A percentile compares a stretch with the other conserved stretches of the same genome.
These are phyloP conservation scores for Gaultheria prostrata DNA, from an alignment of 148 eudicot genomes.

Conservation along the genomic window DNA sequence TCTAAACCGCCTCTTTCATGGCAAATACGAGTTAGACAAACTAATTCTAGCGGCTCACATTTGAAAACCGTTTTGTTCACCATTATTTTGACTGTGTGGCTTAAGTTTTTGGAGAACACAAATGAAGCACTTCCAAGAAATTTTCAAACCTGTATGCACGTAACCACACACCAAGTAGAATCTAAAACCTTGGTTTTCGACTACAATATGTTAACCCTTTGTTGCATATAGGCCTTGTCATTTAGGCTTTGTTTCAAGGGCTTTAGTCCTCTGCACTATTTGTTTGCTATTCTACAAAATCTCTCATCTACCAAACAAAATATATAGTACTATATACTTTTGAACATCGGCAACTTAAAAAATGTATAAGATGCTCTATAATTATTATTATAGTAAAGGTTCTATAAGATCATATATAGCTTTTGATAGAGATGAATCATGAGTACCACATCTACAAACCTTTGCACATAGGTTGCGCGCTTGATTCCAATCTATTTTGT, in stretches of 20 bases:
- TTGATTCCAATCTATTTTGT: constrained; percentile 80
- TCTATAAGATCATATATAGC: not conserved
- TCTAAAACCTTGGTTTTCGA: not conserved
- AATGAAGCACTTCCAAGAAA: not conserved
- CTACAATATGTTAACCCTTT: not conserved
- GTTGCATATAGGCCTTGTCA: not conserved
- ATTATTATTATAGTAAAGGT: not conserved
- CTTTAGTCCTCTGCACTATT: not conserved
- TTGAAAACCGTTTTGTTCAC: not conserved
- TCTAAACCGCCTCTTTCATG: not conserved
- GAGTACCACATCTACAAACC: constrained; percentile 43
- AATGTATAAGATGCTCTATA: not conserved
- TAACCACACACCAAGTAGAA: not conserved
- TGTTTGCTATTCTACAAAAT: not conserved
- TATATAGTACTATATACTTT: not conserved
- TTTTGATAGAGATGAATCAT: not conserved
- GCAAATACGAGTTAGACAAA: not conserved
- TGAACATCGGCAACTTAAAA: not conserved
- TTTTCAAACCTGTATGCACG: not conserved
- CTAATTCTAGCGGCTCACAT: not conserved
- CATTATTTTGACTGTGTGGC: not conserved
- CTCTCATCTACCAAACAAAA: not conserved
- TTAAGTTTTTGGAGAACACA: not conserved
- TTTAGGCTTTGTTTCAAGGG: not conserved
- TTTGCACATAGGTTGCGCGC: constrained; percentile 96